Percentiles rank a stretch among this genome's conserved stretches.
These are phyloP conservation scores for Trypanosoma vivax DNA, from an alignment of 208 protist genomes.

Conservation along the genomic window DNA sequence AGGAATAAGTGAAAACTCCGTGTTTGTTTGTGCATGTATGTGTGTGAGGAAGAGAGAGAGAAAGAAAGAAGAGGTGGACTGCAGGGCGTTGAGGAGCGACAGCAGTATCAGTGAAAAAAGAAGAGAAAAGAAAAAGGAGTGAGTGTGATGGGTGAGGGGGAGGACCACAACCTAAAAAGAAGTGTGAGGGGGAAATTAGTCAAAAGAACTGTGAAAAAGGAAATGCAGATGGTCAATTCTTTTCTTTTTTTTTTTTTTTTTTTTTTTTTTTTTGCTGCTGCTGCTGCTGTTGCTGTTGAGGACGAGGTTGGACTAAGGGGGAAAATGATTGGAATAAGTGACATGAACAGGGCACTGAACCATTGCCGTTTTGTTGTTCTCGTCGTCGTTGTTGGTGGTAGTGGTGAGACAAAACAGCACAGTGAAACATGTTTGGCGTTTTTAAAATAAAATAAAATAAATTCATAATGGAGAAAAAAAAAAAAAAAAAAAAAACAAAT, in stretches of 20 bases:
- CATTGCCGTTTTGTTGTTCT: too few relatives aligned
- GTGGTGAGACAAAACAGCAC: too few relatives aligned
- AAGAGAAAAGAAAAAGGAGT: slow-evolving; percentile 1
- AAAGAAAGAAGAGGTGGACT: not conserved
- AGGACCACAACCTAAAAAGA: not conserved
- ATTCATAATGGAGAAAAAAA: slow-evolving; percentile 3
- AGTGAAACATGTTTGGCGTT: too few relatives aligned
- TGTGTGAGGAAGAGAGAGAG: too few relatives aligned
- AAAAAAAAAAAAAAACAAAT: not conserved
- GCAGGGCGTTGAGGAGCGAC: not conserved
- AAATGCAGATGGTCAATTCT: not conserved
- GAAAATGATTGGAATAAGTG: not conserved
- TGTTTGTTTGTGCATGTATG: not conserved
- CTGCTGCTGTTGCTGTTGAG: not conserved
- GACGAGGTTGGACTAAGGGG: not conserved
- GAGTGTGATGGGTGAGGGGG: not conserved
- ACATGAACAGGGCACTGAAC: too few relatives aligned
- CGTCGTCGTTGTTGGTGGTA: too few relatives aligned
- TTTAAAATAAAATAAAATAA: too few relatives aligned
- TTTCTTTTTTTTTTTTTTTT: not conserved
- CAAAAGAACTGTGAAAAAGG: too few relatives aligned
- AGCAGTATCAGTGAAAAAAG: not conserved
- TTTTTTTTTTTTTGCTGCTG: slow-evolving; percentile 10
- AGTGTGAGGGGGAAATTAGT: not conserved
- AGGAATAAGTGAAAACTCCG: not conserved